A percentile compares a stretch with the other conserved stretches of the same genome.
phyloP scores from a whole-genome alignment of 1,284 basidiomycete species.

The Leccinum huronense region DNA sequence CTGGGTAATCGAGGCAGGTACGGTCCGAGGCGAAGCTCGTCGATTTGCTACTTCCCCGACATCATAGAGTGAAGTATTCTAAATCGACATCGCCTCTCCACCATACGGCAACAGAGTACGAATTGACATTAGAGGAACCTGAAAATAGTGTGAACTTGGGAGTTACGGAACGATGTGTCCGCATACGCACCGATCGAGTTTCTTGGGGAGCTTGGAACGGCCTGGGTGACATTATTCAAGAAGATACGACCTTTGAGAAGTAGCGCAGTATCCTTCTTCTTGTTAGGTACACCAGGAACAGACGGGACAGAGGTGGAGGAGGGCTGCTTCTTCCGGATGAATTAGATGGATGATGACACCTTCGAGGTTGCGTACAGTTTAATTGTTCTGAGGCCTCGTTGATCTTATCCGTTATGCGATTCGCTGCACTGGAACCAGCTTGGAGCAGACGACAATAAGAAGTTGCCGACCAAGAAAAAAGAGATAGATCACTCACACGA shows the following conservation, averaged over 20 bases:
- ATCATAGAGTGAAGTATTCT: too few relatives aligned
- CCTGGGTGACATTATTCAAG: slow-evolving; percentile 7
- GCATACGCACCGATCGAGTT: slow-evolving; percentile 57
- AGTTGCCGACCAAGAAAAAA: neutral
- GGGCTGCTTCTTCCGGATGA: slow-evolving; percentile 68
- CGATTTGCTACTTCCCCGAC: too few relatives aligned
- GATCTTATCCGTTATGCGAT: slow-evolving; percentile 93
- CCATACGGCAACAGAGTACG: slow-evolving; percentile 81
- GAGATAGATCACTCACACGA: slow-evolving; percentile 65
- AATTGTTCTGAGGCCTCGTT: slow-evolving; percentile 93
- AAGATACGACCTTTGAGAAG: slow-evolving; percentile 97
- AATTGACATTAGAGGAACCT: slow-evolving; percentile 46
- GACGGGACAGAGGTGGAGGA: slow-evolving; percentile 40
- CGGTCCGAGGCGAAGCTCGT: too few relatives aligned
- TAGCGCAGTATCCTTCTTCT: slow-evolving; percentile 77
- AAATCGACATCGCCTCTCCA: slow-evolving; percentile 96
- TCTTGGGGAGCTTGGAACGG: slow-evolving; percentile 36
- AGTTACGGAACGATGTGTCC: slow-evolving; percentile 1
- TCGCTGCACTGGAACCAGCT: slow-evolving; percentile 81
- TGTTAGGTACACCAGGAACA: slow-evolving; percentile 52
- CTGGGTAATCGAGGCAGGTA: too few relatives aligned
- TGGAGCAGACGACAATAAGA: slow-evolving; percentile 46
- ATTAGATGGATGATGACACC: slow-evolving; percentile 78
- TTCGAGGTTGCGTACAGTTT: slow-evolving; percentile 88
- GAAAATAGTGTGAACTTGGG: slow-evolving; percentile 15